Evolutionary conservation across 129 eudicot species (phyloP), one percentile per base, ranked within the genome.

Genomic region (Escallonia herrerae): DNA sequence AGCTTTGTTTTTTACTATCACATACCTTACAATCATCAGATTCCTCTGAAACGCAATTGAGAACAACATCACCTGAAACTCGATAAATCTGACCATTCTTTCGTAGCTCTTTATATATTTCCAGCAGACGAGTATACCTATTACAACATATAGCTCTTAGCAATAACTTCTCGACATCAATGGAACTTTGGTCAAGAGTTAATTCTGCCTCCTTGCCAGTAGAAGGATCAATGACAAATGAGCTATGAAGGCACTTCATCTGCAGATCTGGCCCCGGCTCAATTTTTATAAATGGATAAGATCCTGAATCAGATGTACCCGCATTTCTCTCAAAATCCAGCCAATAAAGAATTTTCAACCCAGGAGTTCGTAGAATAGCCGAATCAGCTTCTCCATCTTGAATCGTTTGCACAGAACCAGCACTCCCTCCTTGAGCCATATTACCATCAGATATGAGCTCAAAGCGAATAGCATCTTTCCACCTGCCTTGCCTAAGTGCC

Each of bases 391-490:
- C 99, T 67, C 87, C 97, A 66, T 94, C 99, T 72, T 89, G 99
- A 54, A 71, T 63, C 22, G 54, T 76, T 68, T 83, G 96, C 60
- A 75, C 39, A 63, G 90, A 72, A 59, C 81, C 77, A 57, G 70
- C 74, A 80, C 80, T 75, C 56, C 76, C 89, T 71, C 84, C 86
- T 73, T 83, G 96, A n/a, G 82, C 86, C 60, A 58, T n/a, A 64
- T 72, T 81, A 76, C 77, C 90, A 77, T 94, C 94, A 69, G 90
- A 75, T 75, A 94, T 86, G 43, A 89, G 97, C 73, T 94, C 99
- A 80, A 94, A 94, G 65, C 85, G 87, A 70, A 94, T 89, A 53
- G 97, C 95, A 82, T 94, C 95, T 77, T 82, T 94, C 99, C 99
- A 94, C 65, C 99, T 80, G 56, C 97, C 99, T 49, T 66, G 80